Base-by-base conservation (phyloP, 2,329 filamentous ascomycete species). In the Cercospora zeina region DNA sequence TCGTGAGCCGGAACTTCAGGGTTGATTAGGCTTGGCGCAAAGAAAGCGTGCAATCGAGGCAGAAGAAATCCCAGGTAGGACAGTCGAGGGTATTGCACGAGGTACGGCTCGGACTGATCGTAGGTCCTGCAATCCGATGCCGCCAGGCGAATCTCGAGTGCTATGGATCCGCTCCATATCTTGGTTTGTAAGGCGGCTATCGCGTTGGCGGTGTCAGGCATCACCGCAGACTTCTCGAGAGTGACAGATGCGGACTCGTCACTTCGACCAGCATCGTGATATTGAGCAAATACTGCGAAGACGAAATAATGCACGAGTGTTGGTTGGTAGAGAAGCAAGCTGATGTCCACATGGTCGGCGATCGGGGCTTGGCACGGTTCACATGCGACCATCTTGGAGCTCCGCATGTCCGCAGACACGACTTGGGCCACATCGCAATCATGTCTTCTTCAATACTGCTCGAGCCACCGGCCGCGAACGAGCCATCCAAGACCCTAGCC, bases 31-130 rank as follows among this genome's bases (percentile, higher is more conserved):
- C 75, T 81, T 13, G 78, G 68, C 1, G 77, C 70, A 72, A 89
- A 90, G 78, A 89, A 90, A 54, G 80, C 77, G 67, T 85, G 84
- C 6, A 90, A 77, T 60, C 80, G 82, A 14, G 84, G 82, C 3
- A 89, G 80, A 27, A 90, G 79, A 53, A 89, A 83, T 5, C 87
- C 85, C 0, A 90, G 79, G 76, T 90, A 90, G 9, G 87, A 88
- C 36, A 90, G 77, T 27, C 88, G 83, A 5, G 87, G 85, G 59
- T 82, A 82, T 51, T 85, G 82, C 63, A 89, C 81, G 67, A 88
- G 72, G 69, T 88, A 88, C 21, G 85, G 80, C 65, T 87, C 83
- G 14, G 82, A 82, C 45, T 84, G 76, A 68, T 87, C 81, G 71
- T 83, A 88, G 1, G 79, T 83, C 61, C 84, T 80, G 71, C 84